phyloP scores from a whole-genome alignment of 768 basidiomycete species.

The Daedalea quercina region DNA sequence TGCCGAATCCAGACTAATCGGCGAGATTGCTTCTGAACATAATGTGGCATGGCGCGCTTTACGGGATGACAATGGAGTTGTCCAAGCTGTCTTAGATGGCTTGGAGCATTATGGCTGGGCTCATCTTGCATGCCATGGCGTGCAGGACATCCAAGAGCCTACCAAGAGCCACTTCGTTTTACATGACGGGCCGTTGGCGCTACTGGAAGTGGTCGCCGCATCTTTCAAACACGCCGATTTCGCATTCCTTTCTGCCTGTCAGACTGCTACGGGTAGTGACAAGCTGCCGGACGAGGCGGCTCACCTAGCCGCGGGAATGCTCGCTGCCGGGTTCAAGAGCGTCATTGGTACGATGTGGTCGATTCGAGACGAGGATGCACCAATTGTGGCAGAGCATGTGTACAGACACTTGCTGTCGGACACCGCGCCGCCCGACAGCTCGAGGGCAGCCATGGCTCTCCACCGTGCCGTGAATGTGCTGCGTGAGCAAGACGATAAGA shows the following conservation, averaged over 20 bases:
- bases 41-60: background rate
- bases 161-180: conserved; percentile 23
- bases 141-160: conserved; percentile 18
- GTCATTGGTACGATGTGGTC: conserved; percentile 41
- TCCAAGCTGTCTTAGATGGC: conserved; percentile 4
- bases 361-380: conserved; percentile 31
- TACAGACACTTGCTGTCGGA: conserved; percentile 16
- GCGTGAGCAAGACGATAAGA: background rate
- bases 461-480: background rate
- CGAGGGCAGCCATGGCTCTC: background rate
- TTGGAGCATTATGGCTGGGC: conserved; percentile 11
- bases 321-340: conserved; percentile 23
- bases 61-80: conserved; percentile 2
- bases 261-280: conserved; percentile 29
- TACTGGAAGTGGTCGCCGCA: conserved; percentile 17
- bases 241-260: conserved; percentile 41
- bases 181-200: conserved; percentile 10
- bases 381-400: conserved; percentile 24
- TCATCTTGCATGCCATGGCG: conserved; percentile 25
- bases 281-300: conserved; percentile 30
- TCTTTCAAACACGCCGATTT: conserved; percentile 18
- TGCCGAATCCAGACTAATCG: conserved; percentile 1
- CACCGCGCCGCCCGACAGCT: background rate
- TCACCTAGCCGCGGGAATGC: conserved; percentile 37
- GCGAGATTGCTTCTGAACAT: background rate